Percentiles rank a stretch among this genome's conserved stretches.
These are phyloP conservation scores for Phialophora macrospora DNA, from an alignment of 2,329 filamentous ascomycete genomes.

Conservation along the genomic window DNA sequence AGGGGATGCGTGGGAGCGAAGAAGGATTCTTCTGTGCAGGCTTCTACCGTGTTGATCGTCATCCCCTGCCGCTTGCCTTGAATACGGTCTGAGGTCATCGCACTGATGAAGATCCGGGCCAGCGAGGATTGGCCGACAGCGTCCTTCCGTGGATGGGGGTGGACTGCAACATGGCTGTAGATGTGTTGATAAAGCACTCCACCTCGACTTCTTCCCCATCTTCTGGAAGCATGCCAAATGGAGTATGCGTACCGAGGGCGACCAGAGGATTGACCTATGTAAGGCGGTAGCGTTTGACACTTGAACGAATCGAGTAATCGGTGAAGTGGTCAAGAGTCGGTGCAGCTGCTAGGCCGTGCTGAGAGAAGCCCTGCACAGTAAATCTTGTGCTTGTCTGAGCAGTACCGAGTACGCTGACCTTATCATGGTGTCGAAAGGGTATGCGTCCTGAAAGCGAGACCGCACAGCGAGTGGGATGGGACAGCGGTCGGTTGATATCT, in stretches of 20 bases:
- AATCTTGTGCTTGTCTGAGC: neutral
- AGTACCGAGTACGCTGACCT: neutral
- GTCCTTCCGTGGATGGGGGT: neutral
- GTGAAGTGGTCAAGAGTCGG: neutral
- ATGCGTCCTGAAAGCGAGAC: neutral
- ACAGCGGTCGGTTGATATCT: neutral
- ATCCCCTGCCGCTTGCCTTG: neutral
- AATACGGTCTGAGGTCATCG: neutral
- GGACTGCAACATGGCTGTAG: no score
- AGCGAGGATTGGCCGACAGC: neutral
- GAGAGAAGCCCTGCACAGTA: neutral
- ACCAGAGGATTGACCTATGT: neutral
- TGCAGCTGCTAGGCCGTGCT: neutral
- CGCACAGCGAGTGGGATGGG: neutral
- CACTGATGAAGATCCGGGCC: neutral
- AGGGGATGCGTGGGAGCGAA: neutral
- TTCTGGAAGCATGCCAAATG: constrained; percentile 15
- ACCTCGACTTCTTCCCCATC: neutral
- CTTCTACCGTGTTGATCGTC: neutral
- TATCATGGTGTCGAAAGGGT: neutral
- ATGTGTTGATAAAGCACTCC: neutral
- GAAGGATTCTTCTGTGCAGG: constrained; percentile 1
- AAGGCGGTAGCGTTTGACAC: neutral
- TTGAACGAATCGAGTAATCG: constrained; percentile 10
- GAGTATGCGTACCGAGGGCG: neutral